Evolutionary conservation across 2,329 filamentous ascomycete species (phyloP).

Genomic region (Fusarium gaditjirri): DNA sequence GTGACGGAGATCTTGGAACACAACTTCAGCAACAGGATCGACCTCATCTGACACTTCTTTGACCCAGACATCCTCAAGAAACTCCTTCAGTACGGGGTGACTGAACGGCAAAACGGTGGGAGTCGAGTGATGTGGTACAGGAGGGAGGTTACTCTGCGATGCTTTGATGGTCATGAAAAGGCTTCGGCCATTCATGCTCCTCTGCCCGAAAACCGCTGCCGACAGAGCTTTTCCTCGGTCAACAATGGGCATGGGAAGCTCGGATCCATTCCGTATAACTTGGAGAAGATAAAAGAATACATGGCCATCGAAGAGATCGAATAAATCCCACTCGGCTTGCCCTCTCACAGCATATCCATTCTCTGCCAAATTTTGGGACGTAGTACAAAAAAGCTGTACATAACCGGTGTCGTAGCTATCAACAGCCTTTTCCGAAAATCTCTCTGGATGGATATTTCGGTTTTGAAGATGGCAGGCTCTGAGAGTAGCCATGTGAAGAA

Average conservation of each 20-base stretch:
- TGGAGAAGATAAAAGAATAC: not conserved
- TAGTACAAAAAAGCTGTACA: not conserved
- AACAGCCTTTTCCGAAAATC: not conserved
- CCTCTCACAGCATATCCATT: not conserved
- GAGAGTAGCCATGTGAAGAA: not conserved
- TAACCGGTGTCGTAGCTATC: not conserved
- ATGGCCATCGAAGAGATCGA: not conserved
- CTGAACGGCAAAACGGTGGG: not conserved
- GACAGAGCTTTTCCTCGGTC: not conserved
- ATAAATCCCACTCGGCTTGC: not conserved
- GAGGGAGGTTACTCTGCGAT: not conserved
- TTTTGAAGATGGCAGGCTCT: not conserved
- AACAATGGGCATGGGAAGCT: not conserved
- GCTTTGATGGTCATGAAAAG: not conserved
- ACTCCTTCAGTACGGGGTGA: not conserved
- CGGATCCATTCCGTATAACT: not conserved
- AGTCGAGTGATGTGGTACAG: not conserved
- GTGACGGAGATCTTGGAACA: not conserved
- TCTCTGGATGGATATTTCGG: not conserved
- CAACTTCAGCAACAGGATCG: not conserved
- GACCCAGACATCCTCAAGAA: not conserved
- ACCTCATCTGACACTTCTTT: not conserved
- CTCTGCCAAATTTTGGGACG: not conserved
- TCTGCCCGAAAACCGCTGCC: fast-evolving
- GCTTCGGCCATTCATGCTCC: not conserved